Conservation (phyloP, 2,329 filamentous ascomycete species). For the Stachybotrys chlorohalonatus region DNA sequence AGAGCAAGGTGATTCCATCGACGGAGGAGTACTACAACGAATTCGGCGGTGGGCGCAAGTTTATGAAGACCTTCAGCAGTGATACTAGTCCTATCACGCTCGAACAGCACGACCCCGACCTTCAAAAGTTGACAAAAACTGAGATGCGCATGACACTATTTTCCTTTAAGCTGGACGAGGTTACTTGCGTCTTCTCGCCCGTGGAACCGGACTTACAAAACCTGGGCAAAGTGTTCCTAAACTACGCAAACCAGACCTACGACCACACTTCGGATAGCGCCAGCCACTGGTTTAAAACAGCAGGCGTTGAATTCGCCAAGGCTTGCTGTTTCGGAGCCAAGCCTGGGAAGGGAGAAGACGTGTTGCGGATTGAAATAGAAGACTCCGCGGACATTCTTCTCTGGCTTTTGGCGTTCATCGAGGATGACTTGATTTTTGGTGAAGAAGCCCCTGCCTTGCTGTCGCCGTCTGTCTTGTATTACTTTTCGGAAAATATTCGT, state of each 20-base stretch:
- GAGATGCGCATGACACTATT: background rate
- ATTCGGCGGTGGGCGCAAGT: background rate
- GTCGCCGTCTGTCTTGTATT: too few relatives aligned
- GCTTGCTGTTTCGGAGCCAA: background rate
- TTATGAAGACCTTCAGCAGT: background rate
- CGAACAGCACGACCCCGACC: background rate
- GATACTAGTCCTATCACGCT: background rate
- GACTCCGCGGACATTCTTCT: background rate
- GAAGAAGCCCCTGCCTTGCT: background rate
- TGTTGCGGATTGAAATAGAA: conserved; percentile 1
- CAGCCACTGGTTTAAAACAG: background rate
- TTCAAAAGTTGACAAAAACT: background rate
- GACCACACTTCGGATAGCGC: background rate
- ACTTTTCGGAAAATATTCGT: too few relatives aligned
- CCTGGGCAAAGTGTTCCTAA: background rate
- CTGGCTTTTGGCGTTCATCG: background rate
- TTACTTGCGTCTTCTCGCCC: background rate
- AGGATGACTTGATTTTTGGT: background rate
- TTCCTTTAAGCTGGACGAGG: background rate
- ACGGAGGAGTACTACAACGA: too few relatives aligned
- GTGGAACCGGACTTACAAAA: background rate
- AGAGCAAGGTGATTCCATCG: background rate
- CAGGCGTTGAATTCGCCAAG: background rate
- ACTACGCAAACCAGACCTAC: background rate
- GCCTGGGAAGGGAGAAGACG: background rate